Percentiles rank a stretch among this genome's conserved stretches.
Evolutionary conservation across 495 filamentous ascomycete species (phyloP).

Genomic region (Xylaria flabelliformis): DNA sequence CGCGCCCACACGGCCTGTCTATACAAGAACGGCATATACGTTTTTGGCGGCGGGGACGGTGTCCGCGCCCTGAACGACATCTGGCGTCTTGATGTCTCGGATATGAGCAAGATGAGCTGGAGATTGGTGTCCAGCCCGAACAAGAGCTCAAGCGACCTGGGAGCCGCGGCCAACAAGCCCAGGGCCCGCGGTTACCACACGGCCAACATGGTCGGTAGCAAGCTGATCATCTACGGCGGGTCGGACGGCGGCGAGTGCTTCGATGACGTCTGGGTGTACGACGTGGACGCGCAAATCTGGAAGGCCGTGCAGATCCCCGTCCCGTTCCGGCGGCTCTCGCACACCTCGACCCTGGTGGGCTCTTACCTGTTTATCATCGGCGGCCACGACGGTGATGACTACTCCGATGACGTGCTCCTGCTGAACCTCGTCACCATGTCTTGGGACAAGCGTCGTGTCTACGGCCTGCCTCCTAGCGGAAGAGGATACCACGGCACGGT

Average conservation of each 20-base stretch:
- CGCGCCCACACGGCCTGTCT: conserved; percentile 70
- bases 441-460: conserved; percentile 67
- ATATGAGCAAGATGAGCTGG: conserved; percentile 67
- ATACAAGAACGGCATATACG: conserved; percentile 70
- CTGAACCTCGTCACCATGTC: conserved; percentile 72
- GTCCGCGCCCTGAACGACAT: conserved; percentile 70
- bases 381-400: conserved; percentile 71
- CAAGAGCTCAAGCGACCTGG: conserved; percentile 31
- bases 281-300: conserved; percentile 63
- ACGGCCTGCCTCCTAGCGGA: conserved; percentile 65
- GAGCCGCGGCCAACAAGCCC: conserved; percentile 45
- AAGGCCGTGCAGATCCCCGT: conserved; percentile 58
- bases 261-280: conserved; percentile 72
- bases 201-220: conserved; percentile 71
- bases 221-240: conserved; percentile 71
- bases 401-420: conserved; percentile 67
- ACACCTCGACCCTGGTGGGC: conserved; percentile 69
- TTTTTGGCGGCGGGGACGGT: conserved; percentile 71
- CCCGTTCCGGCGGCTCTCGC: conserved; percentile 64
- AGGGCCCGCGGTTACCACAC: conserved; percentile 71
- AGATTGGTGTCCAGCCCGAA: conserved; percentile 59
- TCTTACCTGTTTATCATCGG: conserved; percentile 71
- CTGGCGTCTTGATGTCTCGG: conserved; percentile 69
- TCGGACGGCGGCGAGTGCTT: conserved; percentile 72
- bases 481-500: conserved; percentile 69